These are phyloP conservation scores for Allodekkera sacchari DNA, from an alignment of 805 yeast species.

Conservation along the genomic window DNA sequence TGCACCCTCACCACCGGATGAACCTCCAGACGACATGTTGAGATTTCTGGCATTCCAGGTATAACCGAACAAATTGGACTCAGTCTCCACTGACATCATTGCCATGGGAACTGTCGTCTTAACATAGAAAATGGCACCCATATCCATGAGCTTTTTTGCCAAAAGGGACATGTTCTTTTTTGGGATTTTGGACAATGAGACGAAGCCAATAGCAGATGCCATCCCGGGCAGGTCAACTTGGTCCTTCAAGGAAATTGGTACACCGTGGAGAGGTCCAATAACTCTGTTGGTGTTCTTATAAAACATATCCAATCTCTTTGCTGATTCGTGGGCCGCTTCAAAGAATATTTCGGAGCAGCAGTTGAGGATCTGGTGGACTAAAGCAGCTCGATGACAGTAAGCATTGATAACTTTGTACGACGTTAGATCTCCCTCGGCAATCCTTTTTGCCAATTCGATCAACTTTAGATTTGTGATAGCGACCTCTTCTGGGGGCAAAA, in stretches of 20 bases:
- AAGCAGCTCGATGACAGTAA: conserved; percentile 48
- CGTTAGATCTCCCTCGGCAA: conserved; percentile 25
- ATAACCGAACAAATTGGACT: conserved; percentile 39
- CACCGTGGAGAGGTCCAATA: conserved; percentile 58
- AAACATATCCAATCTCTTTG: conserved; percentile 46
- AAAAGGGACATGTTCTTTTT: conserved; percentile 29
- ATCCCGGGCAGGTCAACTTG: conserved; percentile 38
- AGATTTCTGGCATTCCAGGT: conserved; percentile 45
- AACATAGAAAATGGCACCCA: conserved; percentile 47
- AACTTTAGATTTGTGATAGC: conserved; percentile 4
- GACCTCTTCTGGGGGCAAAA: conserved; percentile 7
- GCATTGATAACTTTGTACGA: conserved; percentile 43
- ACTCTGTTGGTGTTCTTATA: conserved; percentile 36
- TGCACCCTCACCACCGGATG: conserved; percentile 62
- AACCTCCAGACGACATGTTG: conserved; percentile 51
- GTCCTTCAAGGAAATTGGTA: conserved; percentile 43
- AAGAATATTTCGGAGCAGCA: conserved; percentile 39
- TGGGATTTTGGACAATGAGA: conserved; percentile 15
- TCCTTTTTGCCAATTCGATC: conserved; percentile 2
- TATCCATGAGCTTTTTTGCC: conserved; percentile 30
- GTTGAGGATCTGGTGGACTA: conserved; percentile 46
- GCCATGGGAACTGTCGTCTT: conserved; percentile 54
- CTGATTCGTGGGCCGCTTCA: conserved; percentile 50
- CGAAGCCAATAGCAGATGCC: conserved; percentile 41
- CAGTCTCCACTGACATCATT: conserved; percentile 52